Percentiles rank a stretch among this genome's conserved stretches.
Evolutionary conservation across 257 asterid genomes (phyloP).

Genomic region (Jaltomata sinuosa): DNA sequence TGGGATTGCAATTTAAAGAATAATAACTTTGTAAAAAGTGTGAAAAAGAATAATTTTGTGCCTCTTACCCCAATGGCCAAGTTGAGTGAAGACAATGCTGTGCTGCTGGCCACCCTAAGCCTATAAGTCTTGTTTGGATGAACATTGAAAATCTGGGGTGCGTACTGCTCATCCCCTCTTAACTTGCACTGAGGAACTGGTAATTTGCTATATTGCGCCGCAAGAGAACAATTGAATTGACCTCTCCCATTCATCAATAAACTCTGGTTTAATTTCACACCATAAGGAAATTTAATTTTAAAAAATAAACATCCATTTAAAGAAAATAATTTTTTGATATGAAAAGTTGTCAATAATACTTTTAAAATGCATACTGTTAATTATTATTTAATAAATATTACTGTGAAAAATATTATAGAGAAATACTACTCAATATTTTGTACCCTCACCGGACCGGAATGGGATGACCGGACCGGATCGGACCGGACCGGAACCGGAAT

Average conservation of each 20-base stretch:
- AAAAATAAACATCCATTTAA: not conserved
- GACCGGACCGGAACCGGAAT: too few relatives aligned
- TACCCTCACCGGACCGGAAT: too few relatives aligned
- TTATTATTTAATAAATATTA: too few relatives aligned
- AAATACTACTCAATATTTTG: too few relatives aligned
- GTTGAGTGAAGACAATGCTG: conserved; percentile 69
- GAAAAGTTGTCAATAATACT: not conserved
- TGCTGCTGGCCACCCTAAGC: conserved; percentile 74
- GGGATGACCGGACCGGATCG: too few relatives aligned
- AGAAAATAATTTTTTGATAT: not conserved
- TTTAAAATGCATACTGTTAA: not conserved
- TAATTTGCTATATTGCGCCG: conserved; percentile 36
- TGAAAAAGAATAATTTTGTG: too few relatives aligned
- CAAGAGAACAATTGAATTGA: conserved; percentile 67
- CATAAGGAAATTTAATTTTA: not conserved
- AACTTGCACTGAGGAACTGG: conserved; percentile 32
- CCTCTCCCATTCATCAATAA: conserved; percentile 84
- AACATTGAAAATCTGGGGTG: conserved; percentile 55
- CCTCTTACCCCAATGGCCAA: conserved; percentile 65
- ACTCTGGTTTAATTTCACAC: conserved; percentile 15
- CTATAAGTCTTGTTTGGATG: conserved; percentile 69
- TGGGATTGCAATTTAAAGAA: not conserved
- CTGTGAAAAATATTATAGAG: too few relatives aligned
- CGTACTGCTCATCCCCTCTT: conserved; percentile 58
- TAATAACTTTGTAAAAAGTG: not conserved